Evolutionary conservation across 225 moss, liverwort and hornwort species (phyloP).

Genomic region (Physcomitrium patens): DNA sequence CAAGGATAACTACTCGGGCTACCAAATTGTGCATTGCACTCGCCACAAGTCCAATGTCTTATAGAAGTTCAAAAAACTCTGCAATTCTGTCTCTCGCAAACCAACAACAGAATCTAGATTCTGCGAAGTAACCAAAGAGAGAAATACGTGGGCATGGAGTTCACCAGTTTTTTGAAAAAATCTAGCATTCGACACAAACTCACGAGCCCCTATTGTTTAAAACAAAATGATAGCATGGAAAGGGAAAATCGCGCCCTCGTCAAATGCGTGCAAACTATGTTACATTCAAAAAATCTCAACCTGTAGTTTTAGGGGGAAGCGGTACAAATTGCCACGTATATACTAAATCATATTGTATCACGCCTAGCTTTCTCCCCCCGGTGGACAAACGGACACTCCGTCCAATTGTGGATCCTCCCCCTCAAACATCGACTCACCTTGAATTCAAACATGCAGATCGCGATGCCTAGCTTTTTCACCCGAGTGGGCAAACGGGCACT

Average conservation of each 20-base stretch:
- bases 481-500: too few relatives aligned
- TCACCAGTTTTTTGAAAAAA: neutral
- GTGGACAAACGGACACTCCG: too few relatives aligned
- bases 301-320: neutral
- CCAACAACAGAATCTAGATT: neutral
- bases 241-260: neutral
- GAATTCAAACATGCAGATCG: too few relatives aligned
- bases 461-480: too few relatives aligned
- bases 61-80: neutral
- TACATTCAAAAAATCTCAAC: neutral
- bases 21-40: neutral
- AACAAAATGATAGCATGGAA: neutral
- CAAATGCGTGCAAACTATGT: neutral
- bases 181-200: neutral
- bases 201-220: neutral
- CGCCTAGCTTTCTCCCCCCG: too few relatives aligned
- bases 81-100: neutral
- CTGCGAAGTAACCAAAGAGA: too few relatives aligned
- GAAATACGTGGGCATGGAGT: neutral
- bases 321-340: too few relatives aligned
- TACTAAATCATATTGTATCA: neutral
- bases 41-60: neutral
- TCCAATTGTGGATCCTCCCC: too few relatives aligned
- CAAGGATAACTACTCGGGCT: conserved; percentile 7
- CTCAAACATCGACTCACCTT: too few relatives aligned